Percentiles rank a stretch among this genome's conserved stretches.
Conservation (phyloP, 352 stramenopile genomes). For the Phytophthora agathidicida region DNA sequence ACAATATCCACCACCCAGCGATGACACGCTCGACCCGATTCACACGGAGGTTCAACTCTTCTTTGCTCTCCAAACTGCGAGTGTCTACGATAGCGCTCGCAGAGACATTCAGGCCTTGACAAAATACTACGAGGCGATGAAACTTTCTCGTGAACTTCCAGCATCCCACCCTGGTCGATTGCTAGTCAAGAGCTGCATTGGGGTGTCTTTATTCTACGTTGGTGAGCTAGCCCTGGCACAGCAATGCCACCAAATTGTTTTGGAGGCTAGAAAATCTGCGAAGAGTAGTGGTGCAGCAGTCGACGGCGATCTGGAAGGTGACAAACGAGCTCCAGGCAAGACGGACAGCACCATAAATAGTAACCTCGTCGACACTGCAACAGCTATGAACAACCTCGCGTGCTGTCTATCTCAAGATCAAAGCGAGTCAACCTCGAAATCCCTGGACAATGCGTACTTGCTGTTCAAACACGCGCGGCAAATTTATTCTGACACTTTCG, state of each 20-base stretch:
- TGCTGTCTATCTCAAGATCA: conserved; percentile 70
- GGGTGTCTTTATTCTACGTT: conserved; percentile 62
- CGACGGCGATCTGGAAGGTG: background rate
- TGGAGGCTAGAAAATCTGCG: conserved; percentile 41
- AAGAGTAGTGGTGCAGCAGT: conserved; percentile 17
- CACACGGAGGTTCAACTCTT: conserved; percentile 53
- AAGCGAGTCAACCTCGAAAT: conserved; percentile 27
- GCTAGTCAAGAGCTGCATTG: conserved; percentile 57
- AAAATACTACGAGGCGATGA: conserved; percentile 62
- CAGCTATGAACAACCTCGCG: conserved; percentile 76
- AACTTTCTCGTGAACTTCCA: conserved; percentile 41
- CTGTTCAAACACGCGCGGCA: conserved; percentile 57
- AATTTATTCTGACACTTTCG: conserved; percentile 56
- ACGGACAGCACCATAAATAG: background rate
- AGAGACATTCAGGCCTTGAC: conserved; percentile 53
- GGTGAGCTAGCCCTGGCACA: conserved; percentile 54
- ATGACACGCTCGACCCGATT: conserved; percentile 10
- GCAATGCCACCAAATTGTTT: conserved; percentile 60
- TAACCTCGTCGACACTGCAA: conserved; percentile 61
- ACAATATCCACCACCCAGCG: conserved; percentile 3
- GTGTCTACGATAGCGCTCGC: conserved; percentile 59
- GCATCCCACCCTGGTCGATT: conserved; percentile 37
- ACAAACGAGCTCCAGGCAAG: conserved; percentile 15
- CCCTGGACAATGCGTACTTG: conserved; percentile 61
- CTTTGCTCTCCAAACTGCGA: conserved; percentile 55